Evolutionary conservation across 2,329 filamentous ascomycete genomes (phyloP).

Genomic region (Pseudopyrenochaeta lycopersici): DNA sequence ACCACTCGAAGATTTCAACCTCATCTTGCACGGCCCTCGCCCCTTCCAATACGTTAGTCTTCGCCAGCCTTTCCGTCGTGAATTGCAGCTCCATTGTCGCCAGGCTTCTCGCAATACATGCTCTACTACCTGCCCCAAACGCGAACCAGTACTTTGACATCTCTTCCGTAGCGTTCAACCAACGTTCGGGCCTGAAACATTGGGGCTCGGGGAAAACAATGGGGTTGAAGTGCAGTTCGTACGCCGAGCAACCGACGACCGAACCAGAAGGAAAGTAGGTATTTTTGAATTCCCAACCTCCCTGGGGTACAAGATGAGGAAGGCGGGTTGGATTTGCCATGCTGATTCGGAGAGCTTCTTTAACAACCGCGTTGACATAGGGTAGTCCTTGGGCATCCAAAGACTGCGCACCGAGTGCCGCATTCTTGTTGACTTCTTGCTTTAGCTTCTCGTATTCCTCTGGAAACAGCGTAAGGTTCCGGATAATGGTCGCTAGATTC

Average conservation of each 20-base stretch:
- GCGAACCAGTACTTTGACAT: slow-evolving; percentile 47
- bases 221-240: slow-evolving; percentile 37
- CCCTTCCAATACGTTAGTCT: slow-evolving; percentile 56
- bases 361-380: slow-evolving; percentile 58
- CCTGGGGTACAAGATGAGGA: slow-evolving; percentile 36
- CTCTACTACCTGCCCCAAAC: slow-evolving; percentile 42
- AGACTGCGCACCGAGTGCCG: slow-evolving; percentile 10
- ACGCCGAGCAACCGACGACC: slow-evolving; percentile 39
- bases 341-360: slow-evolving; percentile 56
- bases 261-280: slow-evolving; percentile 33
- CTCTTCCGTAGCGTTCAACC: slow-evolving; percentile 32
- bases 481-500: slow-evolving; percentile 37
- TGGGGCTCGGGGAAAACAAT: slow-evolving; percentile 24
- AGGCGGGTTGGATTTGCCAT: slow-evolving; percentile 49
- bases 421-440: slow-evolving; percentile 27
- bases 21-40: slow-evolving; percentile 52
- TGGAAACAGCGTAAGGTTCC: slow-evolving; percentile 26
- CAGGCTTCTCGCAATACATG: slow-evolving; percentile 43
- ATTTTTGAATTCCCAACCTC: slow-evolving; percentile 37
- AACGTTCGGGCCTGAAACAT: slow-evolving; percentile 43
- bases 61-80: slow-evolving; percentile 52
- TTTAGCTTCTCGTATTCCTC: slow-evolving; percentile 28
- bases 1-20: slow-evolving; percentile 65
- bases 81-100: slow-evolving; percentile 39
- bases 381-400: slow-evolving; percentile 44